These are phyloP conservation scores for Globisporangium nunn DNA, from an alignment of 352 stramenopile genomes.

Conservation along the genomic window DNA sequence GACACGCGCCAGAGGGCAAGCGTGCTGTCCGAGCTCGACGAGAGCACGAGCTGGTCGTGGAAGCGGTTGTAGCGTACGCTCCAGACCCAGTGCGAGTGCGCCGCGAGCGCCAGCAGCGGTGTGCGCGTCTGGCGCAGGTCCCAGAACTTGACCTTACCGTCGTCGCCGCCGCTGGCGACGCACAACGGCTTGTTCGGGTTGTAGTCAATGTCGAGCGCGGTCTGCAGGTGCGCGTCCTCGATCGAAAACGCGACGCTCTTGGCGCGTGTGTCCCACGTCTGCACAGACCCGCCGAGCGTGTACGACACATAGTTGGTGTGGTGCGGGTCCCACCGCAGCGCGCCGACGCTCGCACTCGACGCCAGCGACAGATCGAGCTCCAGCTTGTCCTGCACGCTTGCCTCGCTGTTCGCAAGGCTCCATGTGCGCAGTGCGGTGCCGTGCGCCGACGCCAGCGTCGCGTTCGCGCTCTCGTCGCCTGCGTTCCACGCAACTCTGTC, in stretches of 20 bases:
- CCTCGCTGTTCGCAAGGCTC: slow-evolving; percentile 28
- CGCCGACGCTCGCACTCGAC: slow-evolving; percentile 20
- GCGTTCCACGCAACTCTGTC: slow-evolving; percentile 40
- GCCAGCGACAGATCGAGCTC: slow-evolving; percentile 45
- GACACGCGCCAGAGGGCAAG: slow-evolving; percentile 95
- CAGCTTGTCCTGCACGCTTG: slow-evolving; percentile 32
- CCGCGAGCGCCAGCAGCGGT: slow-evolving; percentile 79
- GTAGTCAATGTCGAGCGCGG: slow-evolving; percentile 91
- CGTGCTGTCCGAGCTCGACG: slow-evolving; percentile 88
- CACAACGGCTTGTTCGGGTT: slow-evolving; percentile 97
- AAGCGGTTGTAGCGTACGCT: slow-evolving; percentile 95
- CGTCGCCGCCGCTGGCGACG: slow-evolving; percentile 89
- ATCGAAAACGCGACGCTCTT: slow-evolving; percentile 34
- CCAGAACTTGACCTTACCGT: slow-evolving; percentile 97
- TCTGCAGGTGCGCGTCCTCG: slow-evolving; percentile 51
- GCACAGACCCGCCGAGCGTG: slow-evolving; percentile 49
- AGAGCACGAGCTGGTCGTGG: slow-evolving; percentile 96
- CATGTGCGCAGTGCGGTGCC: slow-evolving; percentile 46
- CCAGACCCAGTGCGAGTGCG: slow-evolving; percentile 92
- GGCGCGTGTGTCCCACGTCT: slow-evolving; percentile 67
- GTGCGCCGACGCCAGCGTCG: slow-evolving; percentile 31
- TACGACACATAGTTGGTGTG: slow-evolving; percentile 56
- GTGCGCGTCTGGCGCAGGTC: slow-evolving; percentile 84
- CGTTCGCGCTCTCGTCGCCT: slow-evolving; percentile 12
- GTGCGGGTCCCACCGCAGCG: slow-evolving; percentile 82